A percentile compares a stretch with the other conserved stretches of the same genome.
Conservation (phyloP, 371 early-diverging fungal species). For the Basidiobolus meristosporus region DNA sequence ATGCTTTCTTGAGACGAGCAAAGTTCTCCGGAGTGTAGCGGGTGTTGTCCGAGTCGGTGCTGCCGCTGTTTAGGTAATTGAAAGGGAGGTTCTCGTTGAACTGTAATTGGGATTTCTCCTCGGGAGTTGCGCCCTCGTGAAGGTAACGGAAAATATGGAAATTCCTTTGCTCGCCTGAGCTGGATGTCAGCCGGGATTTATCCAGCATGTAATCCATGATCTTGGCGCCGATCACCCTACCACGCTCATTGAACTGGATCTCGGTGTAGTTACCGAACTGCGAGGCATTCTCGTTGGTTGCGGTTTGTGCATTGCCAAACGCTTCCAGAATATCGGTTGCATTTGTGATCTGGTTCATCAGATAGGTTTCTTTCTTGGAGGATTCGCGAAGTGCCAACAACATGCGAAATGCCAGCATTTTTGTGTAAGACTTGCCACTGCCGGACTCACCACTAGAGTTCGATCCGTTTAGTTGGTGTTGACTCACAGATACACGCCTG, state of each 20-base stretch:
- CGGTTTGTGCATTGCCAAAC: slow-evolving; percentile 71
- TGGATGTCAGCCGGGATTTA: slow-evolving; percentile 43
- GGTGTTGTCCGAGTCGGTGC: background rate
- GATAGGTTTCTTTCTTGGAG: slow-evolving; percentile 61
- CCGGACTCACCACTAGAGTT: slow-evolving; percentile 70
- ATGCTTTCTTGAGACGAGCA: slow-evolving; percentile 39
- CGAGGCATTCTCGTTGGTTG: slow-evolving; percentile 58
- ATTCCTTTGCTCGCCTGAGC: slow-evolving; percentile 42
- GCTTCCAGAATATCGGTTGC: slow-evolving; percentile 54
- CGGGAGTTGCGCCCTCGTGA: slow-evolving; percentile 29
- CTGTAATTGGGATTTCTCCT: slow-evolving; percentile 11
- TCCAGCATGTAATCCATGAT: slow-evolving; percentile 85
- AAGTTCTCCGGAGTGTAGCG: slow-evolving; percentile 20
- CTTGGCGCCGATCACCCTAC: slow-evolving; percentile 76
- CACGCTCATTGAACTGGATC: slow-evolving; percentile 73
- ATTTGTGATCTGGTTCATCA: slow-evolving; percentile 50
- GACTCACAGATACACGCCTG: no score
- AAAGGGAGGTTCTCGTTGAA: background rate
- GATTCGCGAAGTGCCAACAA: slow-evolving; percentile 43
- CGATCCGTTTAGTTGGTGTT: background rate
- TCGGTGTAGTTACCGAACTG: slow-evolving; percentile 83
- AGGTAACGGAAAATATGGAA: slow-evolving; percentile 88
- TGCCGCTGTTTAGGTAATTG: background rate
- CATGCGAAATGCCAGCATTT: slow-evolving; percentile 33
- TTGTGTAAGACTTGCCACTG: slow-evolving; percentile 68